Conservation (phyloP, 1,284 basidiomycete genomes). For the Thecaphora frezii region DNA sequence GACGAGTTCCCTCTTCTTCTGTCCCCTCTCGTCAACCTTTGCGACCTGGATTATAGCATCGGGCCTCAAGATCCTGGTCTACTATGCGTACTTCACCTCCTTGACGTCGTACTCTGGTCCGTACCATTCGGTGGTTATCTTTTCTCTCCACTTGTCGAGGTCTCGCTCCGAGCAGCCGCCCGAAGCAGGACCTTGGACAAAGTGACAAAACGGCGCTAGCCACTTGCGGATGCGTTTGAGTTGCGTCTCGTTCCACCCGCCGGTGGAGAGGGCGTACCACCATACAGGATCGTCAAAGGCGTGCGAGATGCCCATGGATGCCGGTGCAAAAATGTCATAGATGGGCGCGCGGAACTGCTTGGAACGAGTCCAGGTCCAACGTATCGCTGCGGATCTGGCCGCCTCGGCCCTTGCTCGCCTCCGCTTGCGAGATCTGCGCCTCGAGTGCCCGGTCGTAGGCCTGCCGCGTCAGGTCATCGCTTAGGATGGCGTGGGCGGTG, state of each 20-base stretch:
- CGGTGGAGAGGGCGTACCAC: conserved; percentile 14
- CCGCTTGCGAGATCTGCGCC: not conserved
- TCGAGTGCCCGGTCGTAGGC: conserved; percentile 18
- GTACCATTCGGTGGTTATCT: not conserved
- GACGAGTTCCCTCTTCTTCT: not conserved
- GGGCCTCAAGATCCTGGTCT: not conserved
- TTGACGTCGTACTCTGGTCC: not conserved
- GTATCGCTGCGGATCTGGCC: conserved; percentile 14
- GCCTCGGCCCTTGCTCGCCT: not conserved
- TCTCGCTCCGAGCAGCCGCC: not conserved
- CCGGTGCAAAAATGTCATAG: conserved; percentile 7
- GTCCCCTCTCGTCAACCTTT: not conserved
- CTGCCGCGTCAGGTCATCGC: conserved; percentile 11
- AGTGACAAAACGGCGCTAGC: conserved; percentile 13
- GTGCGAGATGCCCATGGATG: conserved; percentile 27
- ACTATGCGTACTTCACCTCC: not conserved
- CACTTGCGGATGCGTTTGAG: conserved; percentile 4
- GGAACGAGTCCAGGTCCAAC: conserved; percentile 27
- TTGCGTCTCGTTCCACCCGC: conserved; percentile 2
- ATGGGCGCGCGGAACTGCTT: conserved; percentile 14
- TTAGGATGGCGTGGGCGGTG: conserved; percentile 25
- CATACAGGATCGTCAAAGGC: conserved; percentile 31
- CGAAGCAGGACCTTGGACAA: conserved; percentile 8
- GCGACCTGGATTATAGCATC: not conserved
- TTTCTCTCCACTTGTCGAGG: not conserved